Evolutionary conservation across 2,329 filamentous ascomycete genomes (phyloP).

Genomic region (Epichloe elymi): DNA sequence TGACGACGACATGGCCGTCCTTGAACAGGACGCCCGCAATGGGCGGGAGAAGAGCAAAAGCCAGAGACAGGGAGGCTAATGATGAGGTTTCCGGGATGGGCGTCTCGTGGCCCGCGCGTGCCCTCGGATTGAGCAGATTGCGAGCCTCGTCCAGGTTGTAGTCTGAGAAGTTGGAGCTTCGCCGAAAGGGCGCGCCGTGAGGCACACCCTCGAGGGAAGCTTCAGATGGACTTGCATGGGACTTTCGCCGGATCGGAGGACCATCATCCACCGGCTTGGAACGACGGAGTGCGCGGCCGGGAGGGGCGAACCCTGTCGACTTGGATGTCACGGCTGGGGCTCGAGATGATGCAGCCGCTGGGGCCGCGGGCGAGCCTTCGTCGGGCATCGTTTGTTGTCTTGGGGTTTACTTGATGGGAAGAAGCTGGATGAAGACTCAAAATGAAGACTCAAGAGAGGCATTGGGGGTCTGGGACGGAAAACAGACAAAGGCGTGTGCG

Average conservation of each 20-base stretch:
- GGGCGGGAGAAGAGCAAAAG: slow-evolving; percentile 73
- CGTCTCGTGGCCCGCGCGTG: slow-evolving; percentile 26
- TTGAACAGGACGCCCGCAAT: slow-evolving; percentile 74
- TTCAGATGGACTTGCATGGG: slow-evolving; percentile 12
- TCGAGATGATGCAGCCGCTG: neutral
- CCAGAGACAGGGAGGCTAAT: slow-evolving; percentile 71
- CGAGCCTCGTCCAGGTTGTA: slow-evolving; percentile 57
- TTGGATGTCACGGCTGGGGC: neutral
- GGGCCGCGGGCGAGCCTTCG: slow-evolving; percentile 7
- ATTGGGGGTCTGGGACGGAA: neutral
- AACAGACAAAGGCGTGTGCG: neutral
- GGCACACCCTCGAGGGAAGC: slow-evolving; percentile 15
- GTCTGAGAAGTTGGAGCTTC: slow-evolving; percentile 70
- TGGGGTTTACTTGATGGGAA: too few species aligned
- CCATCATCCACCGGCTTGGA: slow-evolving; percentile 27
- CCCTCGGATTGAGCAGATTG: slow-evolving; percentile 45
- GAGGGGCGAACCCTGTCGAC: slow-evolving; percentile 5
- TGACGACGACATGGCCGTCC: slow-evolving; percentile 71
- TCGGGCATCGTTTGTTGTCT: slow-evolving; percentile 7
- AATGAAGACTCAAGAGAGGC: too few species aligned
- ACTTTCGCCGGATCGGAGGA: slow-evolving; percentile 8
- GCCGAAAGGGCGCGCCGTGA: slow-evolving; percentile 33
- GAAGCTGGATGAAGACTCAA: neutral
- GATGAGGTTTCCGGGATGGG: slow-evolving; percentile 43
- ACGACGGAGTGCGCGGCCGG: slow-evolving; percentile 28